Evolutionary conservation across 202 grass and related monocot species (phyloP), one percentile per base, ranked within the genome.

Genomic region (Bolboschoenoplectus hybrid): DNA sequence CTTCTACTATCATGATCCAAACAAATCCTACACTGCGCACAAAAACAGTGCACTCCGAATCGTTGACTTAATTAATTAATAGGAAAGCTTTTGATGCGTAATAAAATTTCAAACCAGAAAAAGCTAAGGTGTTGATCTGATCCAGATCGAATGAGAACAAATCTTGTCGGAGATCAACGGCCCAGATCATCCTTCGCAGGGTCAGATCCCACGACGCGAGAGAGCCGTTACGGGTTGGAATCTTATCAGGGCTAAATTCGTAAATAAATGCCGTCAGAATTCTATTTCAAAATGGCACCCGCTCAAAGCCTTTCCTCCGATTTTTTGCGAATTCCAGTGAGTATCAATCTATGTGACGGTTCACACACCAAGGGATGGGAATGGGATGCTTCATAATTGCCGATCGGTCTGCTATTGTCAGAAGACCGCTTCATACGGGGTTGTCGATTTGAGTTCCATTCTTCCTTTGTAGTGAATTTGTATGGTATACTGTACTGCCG

Each of bases 281-380:
- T 78, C 1, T 56, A 78, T 57, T 78, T 78, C 74, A 13, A 78
- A 78, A 56, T 57, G 7, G 16, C 14, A 78, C 32, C 35, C 51
- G 74, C 52, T 57, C 74, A 40, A 16, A 46, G 35, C 35, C 49
- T 57, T n/a, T 51, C 7, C 13, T n/a, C 2, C 1, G 52, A 58
- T 58, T 14, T 58, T 13, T 1, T 77, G 75, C 12, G 17, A 14
- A 9, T 10, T n/a, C 0, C 0, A 41, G 4, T 0, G 14, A n/a
- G 32, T 79, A 40, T 58, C 13, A 7, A 1, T 41, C 1, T 2
- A 5, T 79, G 75, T 60, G 1, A 5, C 14, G 74, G 75, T 8
- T 47, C 39, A n/a, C 26, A 26, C 26, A 26, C 26, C 26, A 26
- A 26, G 26, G 26, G 26, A 26, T 26, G 26, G 26, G 26, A 26